Evolutionary conservation across 2,329 filamentous ascomycete species (phyloP).

Genomic region (Diaporthe velutina): DNA sequence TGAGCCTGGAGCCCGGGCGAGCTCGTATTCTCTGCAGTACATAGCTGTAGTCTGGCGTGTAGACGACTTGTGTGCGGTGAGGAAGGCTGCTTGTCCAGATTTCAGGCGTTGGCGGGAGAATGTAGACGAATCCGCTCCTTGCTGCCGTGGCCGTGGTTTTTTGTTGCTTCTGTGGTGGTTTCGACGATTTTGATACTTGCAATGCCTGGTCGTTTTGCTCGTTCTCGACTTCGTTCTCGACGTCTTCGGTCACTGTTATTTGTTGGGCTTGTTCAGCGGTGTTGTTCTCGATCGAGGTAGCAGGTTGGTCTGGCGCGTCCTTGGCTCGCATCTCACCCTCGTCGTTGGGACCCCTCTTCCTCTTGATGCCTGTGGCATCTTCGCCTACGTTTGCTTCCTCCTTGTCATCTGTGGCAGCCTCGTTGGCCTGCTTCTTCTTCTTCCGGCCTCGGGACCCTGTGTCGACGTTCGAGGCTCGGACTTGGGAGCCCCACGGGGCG

Average conservation of each 20-base stretch:
- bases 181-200: not conserved
- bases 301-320: constrained; percentile 38
- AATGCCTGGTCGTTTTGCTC: constrained; percentile 55
- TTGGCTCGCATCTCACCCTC: constrained; percentile 46
- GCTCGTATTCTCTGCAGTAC: constrained; percentile 82
- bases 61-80: constrained; percentile 88
- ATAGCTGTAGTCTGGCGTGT: constrained; percentile 89
- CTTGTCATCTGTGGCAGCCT: constrained; percentile 48
- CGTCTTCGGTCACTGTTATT: constrained; percentile 18
- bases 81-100: constrained; percentile 85
- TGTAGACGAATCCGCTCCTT: constrained; percentile 79
- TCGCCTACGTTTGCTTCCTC: constrained; percentile 44
- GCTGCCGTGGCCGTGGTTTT: constrained; percentile 53
- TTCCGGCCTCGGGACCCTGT: constrained; percentile 89
- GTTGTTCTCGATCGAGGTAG: constrained; percentile 33
- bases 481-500: constrained; percentile 91
- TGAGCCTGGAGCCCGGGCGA: constrained; percentile 78
- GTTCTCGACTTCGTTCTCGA: constrained; percentile 42
- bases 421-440: constrained; percentile 51
- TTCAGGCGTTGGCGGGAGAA: constrained; percentile 84
- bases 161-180: constrained; percentile 26
- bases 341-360: constrained; percentile 49
- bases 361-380: constrained; percentile 43
- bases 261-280: constrained; percentile 41
- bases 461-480: constrained; percentile 89